Evolutionary conservation across 257 asterid genomes (phyloP), one percentile per base, ranked within the genome.

Genomic region (Craterostigma plantagineum): DNA sequence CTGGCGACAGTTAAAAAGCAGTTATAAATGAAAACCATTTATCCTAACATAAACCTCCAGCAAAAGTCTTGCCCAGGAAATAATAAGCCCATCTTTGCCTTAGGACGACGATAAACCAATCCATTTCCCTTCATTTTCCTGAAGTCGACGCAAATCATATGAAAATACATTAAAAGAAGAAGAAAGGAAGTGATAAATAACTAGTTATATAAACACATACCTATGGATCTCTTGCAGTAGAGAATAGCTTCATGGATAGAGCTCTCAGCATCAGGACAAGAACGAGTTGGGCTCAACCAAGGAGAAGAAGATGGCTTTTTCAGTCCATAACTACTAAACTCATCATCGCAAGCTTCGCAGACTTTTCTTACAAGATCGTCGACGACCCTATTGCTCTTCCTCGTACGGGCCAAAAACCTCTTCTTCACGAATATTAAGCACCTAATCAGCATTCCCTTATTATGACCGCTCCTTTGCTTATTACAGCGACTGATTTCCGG

Each of bases 201-300:
- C 30, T 2, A 23, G 4, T 2, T 6, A 23, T 6, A 23, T 6
- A 23, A 23, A 23, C 30, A 23, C 30, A 50, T 50, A 51, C 64
- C 63, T 35, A 55, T 54, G 40, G 75, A 67, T 63, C 54, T 59
- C 42, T 67, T 67, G 46, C 75, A 67, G 39, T 67, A 65, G 7
- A 59, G 53, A 52, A 67, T 63, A 48, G 75, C 75, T 48, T 67
- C 75, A 53, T 54, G 39, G 58, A 67, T 54, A 11, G 70, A 60
- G 50, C 38, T 51, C 50, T 67, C 70, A 43, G 30, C 48, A 34
- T 62, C 69, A 23, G 49, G 45, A 23, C 60, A 44, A 50, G 55
- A 45, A 39, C 11, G 40, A 4, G 61, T 17, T 1, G 62, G 45
- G 13, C 44, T 61, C 16, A 46, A 7, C n/a, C 41, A 41, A 7